Evolutionary conservation across 2,329 filamentous ascomycete genomes (phyloP), one percentile per base, ranked within the genome.

Genomic region (Epichloe amarillans): DNA sequence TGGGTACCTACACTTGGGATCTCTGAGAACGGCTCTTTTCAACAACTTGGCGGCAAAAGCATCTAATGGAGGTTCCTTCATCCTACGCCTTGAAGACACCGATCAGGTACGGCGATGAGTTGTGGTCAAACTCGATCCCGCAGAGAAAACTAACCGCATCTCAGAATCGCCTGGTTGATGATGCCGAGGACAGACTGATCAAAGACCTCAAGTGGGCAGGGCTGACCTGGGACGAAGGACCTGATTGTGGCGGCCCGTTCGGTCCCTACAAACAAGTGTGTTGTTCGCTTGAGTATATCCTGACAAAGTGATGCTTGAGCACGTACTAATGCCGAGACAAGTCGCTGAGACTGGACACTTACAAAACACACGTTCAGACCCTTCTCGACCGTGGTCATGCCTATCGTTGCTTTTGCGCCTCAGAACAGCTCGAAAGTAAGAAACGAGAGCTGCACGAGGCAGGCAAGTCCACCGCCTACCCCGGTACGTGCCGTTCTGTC

Each of bases 71-170:
- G 93, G 93, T 6, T 85, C 95, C 64, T 98, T 98, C 61, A 69
- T 98, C 11, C 71, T 98, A 47, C 82, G 93, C 10, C 82, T 98
- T 55, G 93, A 98, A 70, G 93, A 98, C 65, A 98, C 93, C 4
- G 93, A 97, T 68, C 86, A 88, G 75, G 86, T 89, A 68, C 57
- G 74, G 50, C 44, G 4, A n/a, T 35, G 37, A 21, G n/a, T n/a
- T 15, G 17, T n/a, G 3, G n/a, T 41, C n/a, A 30, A 12, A 21
- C 19, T 14, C 37, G 12, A 14, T 15, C 5, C 7, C 26, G 19
- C 15, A 15, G 10, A n/a, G 36, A 12, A 53, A 23, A n/a, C 41
- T 40, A 17, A 54, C 19, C 12, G 36, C 14, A 17, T 14, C 4
- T 30, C 52, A 93, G 86, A 88, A 84, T 70, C 82, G 93, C 53